Conservation (phyloP, 2,329 filamentous ascomycete species). For the Bipolaris bicolor region DNA sequence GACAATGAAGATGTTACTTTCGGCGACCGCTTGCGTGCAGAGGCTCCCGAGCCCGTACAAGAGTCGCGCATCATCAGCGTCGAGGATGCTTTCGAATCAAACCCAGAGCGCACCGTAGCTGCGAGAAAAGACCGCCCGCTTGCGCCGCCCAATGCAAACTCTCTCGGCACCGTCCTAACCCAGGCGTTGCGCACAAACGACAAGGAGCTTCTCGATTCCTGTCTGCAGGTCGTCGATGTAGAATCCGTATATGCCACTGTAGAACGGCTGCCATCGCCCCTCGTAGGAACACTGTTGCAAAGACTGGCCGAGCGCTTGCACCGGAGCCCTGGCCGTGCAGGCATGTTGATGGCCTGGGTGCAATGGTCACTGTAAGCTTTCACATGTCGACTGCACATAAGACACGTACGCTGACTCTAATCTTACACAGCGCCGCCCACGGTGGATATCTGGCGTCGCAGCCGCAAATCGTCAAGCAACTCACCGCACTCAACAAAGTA, state of each 20-base stretch:
- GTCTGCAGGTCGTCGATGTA: slow-evolving; percentile 79
- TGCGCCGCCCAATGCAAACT: slow-evolving; percentile 73
- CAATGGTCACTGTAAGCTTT: slow-evolving; percentile 75
- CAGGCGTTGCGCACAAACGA: slow-evolving; percentile 95
- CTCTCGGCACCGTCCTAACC: slow-evolving; percentile 88
- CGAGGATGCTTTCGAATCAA: slow-evolving; percentile 58
- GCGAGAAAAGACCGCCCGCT: slow-evolving; percentile 55
- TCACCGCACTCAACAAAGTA: slow-evolving; percentile 82
- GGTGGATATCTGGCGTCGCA: slow-evolving; percentile 89
- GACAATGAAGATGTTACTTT: slow-evolving; percentile 72
- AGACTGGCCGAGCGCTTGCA: slow-evolving; percentile 88
- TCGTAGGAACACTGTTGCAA: slow-evolving; percentile 78
- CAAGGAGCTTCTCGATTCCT: slow-evolving; percentile 85
- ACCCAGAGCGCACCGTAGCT: slow-evolving; percentile 54
- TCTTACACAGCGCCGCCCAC: slow-evolving; percentile 68
- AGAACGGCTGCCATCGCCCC: slow-evolving; percentile 82
- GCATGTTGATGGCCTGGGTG: slow-evolving; percentile 91
- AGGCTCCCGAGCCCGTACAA: slow-evolving; percentile 52
- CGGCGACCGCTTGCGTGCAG: slow-evolving; percentile 78
- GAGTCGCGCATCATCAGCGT: slow-evolving; percentile 71
- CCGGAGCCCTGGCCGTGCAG: slow-evolving; percentile 84
- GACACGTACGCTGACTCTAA: slow-evolving; percentile 1
- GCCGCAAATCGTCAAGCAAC: slow-evolving; percentile 78
- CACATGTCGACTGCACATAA: neutral
- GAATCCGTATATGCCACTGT: slow-evolving; percentile 85